Conservation (phyloP, 345 rosid species). For the Melaleuca alternifolia region DNA sequence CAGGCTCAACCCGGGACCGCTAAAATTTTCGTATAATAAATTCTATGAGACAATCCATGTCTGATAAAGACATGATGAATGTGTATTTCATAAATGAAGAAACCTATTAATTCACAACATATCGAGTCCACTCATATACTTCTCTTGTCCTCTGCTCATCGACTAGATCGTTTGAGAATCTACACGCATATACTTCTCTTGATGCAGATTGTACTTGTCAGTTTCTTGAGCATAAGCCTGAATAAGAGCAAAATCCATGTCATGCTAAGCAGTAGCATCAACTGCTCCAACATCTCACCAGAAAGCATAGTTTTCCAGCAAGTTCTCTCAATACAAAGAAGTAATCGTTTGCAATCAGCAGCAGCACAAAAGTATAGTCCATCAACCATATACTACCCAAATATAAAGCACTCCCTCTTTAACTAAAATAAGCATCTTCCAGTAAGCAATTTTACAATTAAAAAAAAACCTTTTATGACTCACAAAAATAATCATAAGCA, state of each 20-base stretch:
- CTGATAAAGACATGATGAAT: no score
- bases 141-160: no score
- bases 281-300: background rate
- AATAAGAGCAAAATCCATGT: background rate
- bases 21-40: no score
- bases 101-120: no score
- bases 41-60: no score
- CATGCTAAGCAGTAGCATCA: background rate
- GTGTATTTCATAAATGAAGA: no score
- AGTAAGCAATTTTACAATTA: background rate
- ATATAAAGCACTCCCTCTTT: background rate
- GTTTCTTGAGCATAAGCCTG: slow-evolving; percentile 79
- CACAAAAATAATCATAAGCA: background rate
- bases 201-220: slow-evolving; percentile 65
- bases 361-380: background rate
- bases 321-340: background rate
- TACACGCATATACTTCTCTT: no score
- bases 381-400: background rate
- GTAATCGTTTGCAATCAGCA: background rate
- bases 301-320: background rate
- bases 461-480: background rate
- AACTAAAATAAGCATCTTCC: background rate
- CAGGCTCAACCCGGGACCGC: no score
- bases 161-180: no score
- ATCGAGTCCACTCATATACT: no score